Base-by-base conservation (phyloP, 2,329 filamentous ascomycete species). In the Aspergillus felis region DNA sequence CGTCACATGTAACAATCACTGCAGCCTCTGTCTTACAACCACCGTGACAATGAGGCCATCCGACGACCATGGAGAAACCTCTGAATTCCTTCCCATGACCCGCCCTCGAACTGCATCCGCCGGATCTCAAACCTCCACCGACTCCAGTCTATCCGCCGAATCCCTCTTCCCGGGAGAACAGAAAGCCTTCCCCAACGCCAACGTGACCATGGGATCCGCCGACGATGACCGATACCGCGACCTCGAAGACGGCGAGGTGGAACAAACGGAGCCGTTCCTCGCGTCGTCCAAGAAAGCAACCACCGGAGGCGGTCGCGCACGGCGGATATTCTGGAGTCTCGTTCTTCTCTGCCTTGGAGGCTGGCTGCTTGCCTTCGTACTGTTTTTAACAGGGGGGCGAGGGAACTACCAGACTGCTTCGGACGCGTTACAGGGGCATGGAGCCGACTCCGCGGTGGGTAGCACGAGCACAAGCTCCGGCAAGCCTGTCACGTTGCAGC, bases 341-440 rank as follows among this genome's bases (percentile, higher is more conserved):
- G 66, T 72, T 7, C 51, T 72, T n/a, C 66, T 80, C 35, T 77
- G 74, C 44, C 54, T 79, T 29, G 72, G 73, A 14, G 77, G 77
- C 50, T 81, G 78, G 78, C 59, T 73, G n/a, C 61, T 79, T 49
- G 75, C 77, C 0, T 71, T 80, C 44, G 67, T 78, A 42, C 61
- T 78, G 17, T 79, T 81, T 56, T 57, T 79, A 53, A 65, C 69
- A 3, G 68, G 69, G 28, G 73, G 71, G 7, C 68, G 68, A 24
- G 67, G 73, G 24, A 69, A 69, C 51, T 63, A 67, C 50, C 65
- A 70, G n/a, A 66, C 67, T 3, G 67, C 62, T 5, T 64, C 65
- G 3, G 67, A 69, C 7, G 51, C 63, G 2, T 58, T 61, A 32
- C 66, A 66, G 50, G 59, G 65, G 29, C 66, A 69, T 22, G 65